These are phyloP conservation scores for Lathyrus oleraceus DNA, from an alignment of 306 rosid genomes.

Conservation along the genomic window DNA sequence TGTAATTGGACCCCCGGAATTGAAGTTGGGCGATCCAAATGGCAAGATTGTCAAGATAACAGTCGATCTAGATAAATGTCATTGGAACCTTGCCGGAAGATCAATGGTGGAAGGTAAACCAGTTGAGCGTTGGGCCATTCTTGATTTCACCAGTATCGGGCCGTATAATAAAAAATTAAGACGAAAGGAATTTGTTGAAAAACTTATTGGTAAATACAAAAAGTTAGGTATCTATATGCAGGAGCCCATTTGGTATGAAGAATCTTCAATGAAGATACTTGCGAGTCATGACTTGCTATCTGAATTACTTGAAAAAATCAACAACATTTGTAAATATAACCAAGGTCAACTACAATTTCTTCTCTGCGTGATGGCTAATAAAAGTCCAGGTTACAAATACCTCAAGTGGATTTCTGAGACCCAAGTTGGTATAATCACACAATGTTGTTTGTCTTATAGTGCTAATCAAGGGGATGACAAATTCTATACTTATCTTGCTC, in stretches of 20 bases:
- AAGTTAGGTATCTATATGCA: conserved; percentile 65
- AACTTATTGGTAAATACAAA: conserved; percentile 46
- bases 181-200: conserved; percentile 42
- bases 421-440: conserved; percentile 71
- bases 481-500: conserved; percentile 63
- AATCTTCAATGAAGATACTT: conserved; percentile 52
- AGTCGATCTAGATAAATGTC: conserved; percentile 63
- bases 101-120: conserved; percentile 63
- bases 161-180: conserved; percentile 24
- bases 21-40: conserved; percentile 56
- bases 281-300: conserved; percentile 32
- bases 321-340: conserved; percentile 21
- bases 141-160: conserved; percentile 51
- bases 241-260: conserved; percentile 45
- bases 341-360: conserved; percentile 52
- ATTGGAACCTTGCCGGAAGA: conserved; percentile 69
- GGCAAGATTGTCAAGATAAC: conserved; percentile 45
- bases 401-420: conserved; percentile 81
- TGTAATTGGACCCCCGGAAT: conserved; percentile 66
- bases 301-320: conserved; percentile 49
- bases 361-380: conserved; percentile 72
- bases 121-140: conserved; percentile 59
- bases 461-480: conserved; percentile 57
- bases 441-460: conserved; percentile 65
- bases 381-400: conserved; percentile 60